Base-by-base conservation (phyloP, 306 rosid species). In the Parietaria judaica region DNA sequence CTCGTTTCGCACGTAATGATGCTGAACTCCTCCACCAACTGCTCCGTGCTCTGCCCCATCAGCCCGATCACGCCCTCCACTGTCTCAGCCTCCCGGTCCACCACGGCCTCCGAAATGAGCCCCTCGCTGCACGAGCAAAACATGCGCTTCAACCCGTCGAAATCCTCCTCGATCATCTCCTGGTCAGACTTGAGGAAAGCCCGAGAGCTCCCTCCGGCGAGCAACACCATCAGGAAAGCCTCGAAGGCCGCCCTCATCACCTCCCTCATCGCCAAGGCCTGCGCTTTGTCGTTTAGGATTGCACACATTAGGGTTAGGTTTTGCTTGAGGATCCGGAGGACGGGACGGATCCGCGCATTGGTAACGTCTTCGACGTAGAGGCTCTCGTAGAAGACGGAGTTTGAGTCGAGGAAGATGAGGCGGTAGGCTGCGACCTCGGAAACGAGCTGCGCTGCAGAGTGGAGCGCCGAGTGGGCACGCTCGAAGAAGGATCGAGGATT, bases 401-500 rank as follows among this genome's bases (percentile, higher is more conserved):
- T 77, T 6, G 99, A 84, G 66, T 92, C 99, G 0, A 84, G 90
- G 77, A 92, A 92, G 74, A 92, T 79, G 44, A 86, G 81, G 45
- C 99, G 92, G 66, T 79, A 82, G 6, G 90, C 96, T 0, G 99
- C 96, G 1, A 88, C 95, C 83, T 88, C 96, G 4, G 99, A 80
- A 64, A 92, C 88, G 66, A 82, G 78, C 60, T 79, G 87, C 60
- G 84, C 78, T 52, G 94, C 81, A 37, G 81, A 61, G 79, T 78
- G 85, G 45, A 88, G 67, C 51, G 76, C 72, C 12, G 79, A 46
- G 41, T 41, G 69, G 0, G 80, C 56, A 6, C 36, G 48, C 6
- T 92, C 99, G 12, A 92, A 86, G 83, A 77, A 91, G 16, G 95
- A 60, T 35, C 74, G 67, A 0, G 71, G 67, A 0, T 70, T 62